Conservation (phyloP, 2,329 filamentous ascomycete genomes). For the Trichophyton benhamiae region DNA sequence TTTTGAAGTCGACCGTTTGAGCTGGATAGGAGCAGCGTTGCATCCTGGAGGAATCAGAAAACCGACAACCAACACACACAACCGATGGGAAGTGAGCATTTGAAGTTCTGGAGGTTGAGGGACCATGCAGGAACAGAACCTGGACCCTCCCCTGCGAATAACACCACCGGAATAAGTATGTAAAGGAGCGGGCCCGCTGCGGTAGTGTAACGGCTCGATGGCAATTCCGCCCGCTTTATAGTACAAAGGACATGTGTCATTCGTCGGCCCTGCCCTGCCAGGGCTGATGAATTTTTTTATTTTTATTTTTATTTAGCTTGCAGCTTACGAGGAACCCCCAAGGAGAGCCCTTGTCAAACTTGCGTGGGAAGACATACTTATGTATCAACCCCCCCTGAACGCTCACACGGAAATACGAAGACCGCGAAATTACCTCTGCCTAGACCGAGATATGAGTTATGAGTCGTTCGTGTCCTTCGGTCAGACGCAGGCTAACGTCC, state of each 20-base stretch:
- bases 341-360: background rate
- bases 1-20: background rate
- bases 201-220: slow-evolving; percentile 5
- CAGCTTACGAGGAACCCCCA: background rate
- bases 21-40: background rate
- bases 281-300: background rate
- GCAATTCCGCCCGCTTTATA: background rate
- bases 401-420: background rate
- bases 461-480: background rate
- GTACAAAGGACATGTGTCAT: slow-evolving; percentile 1
- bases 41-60: background rate
- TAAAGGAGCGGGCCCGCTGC: slow-evolving; percentile 1
- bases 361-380: too few relatives aligned
- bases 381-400: background rate
- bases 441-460: background rate
- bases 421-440: background rate
- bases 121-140: slow-evolving; percentile 1
- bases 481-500: background rate
- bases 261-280: background rate
- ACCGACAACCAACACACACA: background rate
- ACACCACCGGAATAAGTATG: background rate
- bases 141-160: background rate
- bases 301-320: background rate
- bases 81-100: background rate
- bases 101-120: background rate